Conservation (phyloP, 805 yeast genomes). For the Lipomyces kockii region DNA sequence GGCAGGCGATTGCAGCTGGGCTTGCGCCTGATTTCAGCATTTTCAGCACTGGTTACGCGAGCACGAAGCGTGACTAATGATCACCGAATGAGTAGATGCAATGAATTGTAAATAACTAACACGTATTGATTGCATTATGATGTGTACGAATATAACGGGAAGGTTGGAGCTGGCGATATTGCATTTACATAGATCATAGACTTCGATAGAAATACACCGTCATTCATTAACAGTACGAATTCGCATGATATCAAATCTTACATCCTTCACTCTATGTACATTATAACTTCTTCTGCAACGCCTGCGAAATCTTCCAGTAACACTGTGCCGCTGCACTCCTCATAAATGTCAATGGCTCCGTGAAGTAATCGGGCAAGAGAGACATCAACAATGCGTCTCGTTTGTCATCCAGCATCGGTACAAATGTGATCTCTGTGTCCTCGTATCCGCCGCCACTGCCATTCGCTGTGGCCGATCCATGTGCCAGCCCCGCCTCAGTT, state of each 20-base stretch:
- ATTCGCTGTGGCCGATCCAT: slow-evolving; percentile 6
- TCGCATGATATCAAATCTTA: background rate
- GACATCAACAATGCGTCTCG: slow-evolving; percentile 34
- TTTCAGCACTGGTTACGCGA: slow-evolving; percentile 10
- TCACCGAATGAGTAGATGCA: background rate
- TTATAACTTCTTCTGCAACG: slow-evolving; percentile 34
- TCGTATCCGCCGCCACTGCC: slow-evolving; percentile 26
- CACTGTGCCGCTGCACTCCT: slow-evolving; percentile 40
- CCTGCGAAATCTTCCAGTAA: slow-evolving; percentile 40
- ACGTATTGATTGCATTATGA: background rate
- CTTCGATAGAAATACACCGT: background rate
- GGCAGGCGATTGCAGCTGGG: slow-evolving; percentile 28
- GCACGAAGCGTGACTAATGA: slow-evolving; percentile 26
- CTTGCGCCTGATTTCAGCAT: slow-evolving; percentile 33
- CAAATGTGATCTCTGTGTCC: slow-evolving; percentile 36
- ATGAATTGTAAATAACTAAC: background rate
- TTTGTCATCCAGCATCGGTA: slow-evolving; percentile 38
- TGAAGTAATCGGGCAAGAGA: slow-evolving; percentile 40
- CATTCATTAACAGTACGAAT: background rate
- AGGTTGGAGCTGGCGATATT: background rate
- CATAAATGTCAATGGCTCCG: slow-evolving; percentile 40
- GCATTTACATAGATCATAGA: background rate
- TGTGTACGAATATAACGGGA: background rate
- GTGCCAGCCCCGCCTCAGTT: background rate
- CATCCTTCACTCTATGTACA: background rate